Evolutionary conservation across 495 filamentous ascomycete genomes (phyloP), one percentile per base, ranked within the genome.

Genomic region (Parmelia sp.): DNA sequence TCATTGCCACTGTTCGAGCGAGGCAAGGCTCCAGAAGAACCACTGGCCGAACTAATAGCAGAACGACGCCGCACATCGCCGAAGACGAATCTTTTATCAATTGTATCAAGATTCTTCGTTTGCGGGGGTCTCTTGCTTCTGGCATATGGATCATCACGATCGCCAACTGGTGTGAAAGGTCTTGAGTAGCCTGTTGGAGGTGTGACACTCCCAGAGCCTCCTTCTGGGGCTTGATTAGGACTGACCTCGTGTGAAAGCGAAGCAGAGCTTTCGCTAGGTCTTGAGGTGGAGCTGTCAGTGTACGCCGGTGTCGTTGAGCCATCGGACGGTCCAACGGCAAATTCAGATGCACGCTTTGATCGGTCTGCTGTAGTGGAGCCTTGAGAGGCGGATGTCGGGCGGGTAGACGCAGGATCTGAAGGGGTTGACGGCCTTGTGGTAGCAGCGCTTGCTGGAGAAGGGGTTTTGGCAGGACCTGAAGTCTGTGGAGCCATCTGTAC

Each of bases 61-160:
- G 71, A 74, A 29, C 75, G 67, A 23, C 80, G 78, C 58, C 80
- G 81, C n/a, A 79, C 68, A 67, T 87, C 83, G 70, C 80, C 84
- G 70, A 98, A 97, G 39, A 94, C 85, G 64, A 96, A 97, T 66
- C 92, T 83, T 29, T 88, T 79, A 69, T 97, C 93, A 49, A 96
- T 86, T 55, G 82, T 74, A 56, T 86, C 80, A 23, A 87, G 77
- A 65, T 88, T 86, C 65, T 83, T 86, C 29, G 84, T 76, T 68
- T 90, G 90, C 7, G 86, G 86, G 29, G 86, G 86, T 23, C 92
- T 87, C 70, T 88, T 92, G 71, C 83, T 87, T 62, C 90, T 88
- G 21, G 90, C 88, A 74, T 96, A 96, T 11, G 93, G 92, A 71
- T 97, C 92, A 73, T 96, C 90, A 31, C 78, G 84, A 40, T 96